Conservation (phyloP, 1,284 basidiomycete genomes). For the Marasmius fiardii region DNA sequence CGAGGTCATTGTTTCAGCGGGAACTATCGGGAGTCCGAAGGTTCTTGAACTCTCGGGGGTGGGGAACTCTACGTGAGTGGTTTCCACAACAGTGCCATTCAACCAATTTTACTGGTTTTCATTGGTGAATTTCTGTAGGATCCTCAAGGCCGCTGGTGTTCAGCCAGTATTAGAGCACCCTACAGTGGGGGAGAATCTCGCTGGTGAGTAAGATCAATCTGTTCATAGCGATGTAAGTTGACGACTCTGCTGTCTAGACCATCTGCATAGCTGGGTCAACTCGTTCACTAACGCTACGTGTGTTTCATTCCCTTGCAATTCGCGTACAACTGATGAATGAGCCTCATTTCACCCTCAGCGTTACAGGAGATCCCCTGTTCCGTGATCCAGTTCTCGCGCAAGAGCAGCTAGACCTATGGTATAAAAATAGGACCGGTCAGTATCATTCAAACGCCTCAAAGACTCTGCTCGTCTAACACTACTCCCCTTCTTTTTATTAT, state of each 20-base stretch:
- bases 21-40: slow-evolving; percentile 27
- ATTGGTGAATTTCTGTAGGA: slow-evolving; percentile 13
- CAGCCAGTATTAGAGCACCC: slow-evolving; percentile 20
- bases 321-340: too few relatives aligned
- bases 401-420: slow-evolving; percentile 24
- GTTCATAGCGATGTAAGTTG: background rate
- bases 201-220: slow-evolving; percentile 16
- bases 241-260: slow-evolving; percentile 18
- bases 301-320: background rate
- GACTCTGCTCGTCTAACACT: background rate
- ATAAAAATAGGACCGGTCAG: slow-evolving; percentile 25
- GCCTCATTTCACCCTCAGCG: slow-evolving; percentile 14
- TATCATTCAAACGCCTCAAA: background rate
- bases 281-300: slow-evolving; percentile 26
- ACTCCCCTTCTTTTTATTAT: background rate
- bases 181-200: slow-evolving; percentile 26
- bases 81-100: too few relatives aligned
- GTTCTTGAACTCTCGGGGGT: slow-evolving; percentile 28
- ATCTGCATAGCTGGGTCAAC: slow-evolving; percentile 29
- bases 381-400: slow-evolving; percentile 19
- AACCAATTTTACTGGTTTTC: background rate
- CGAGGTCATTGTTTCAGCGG: slow-evolving; percentile 26
- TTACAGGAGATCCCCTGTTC: slow-evolving; percentile 23
- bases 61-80: slow-evolving; percentile 24
- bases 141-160: slow-evolving; percentile 21